Percentiles rank a stretch among this genome's conserved stretches.
phyloP scores from a whole-genome alignment of 2,329 filamentous ascomycete genomes.

The Microdochium trichocladiopsis region DNA sequence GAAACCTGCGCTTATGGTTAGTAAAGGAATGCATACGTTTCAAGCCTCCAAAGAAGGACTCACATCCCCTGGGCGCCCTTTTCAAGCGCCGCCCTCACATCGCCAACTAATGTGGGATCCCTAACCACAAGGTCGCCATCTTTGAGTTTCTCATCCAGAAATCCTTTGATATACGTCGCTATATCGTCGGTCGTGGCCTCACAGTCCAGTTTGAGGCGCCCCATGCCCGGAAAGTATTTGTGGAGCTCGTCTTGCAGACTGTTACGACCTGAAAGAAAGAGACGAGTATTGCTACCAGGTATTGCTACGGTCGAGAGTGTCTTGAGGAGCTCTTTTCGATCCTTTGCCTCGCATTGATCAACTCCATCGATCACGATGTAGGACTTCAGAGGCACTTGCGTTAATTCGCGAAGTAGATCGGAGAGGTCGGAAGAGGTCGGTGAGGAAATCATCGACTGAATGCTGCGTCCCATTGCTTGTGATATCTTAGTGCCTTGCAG shows the following conservation, averaged over 20 bases:
- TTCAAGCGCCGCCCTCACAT: slow-evolving; percentile 17
- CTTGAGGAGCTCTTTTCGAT: slow-evolving; percentile 8
- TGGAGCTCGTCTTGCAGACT: slow-evolving; percentile 7
- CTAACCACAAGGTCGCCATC: slow-evolving; percentile 5
- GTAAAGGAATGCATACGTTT: slow-evolving; percentile 1
- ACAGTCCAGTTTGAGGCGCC: slow-evolving; percentile 7
- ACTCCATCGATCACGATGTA: slow-evolving; percentile 20
- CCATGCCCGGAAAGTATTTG: slow-evolving; percentile 1
- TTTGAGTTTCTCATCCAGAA: slow-evolving; percentile 6
- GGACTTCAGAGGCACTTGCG: slow-evolving; percentile 1
- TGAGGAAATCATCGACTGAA: not conserved
- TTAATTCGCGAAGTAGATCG: slow-evolving; percentile 2
- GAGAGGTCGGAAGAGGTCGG: not conserved
- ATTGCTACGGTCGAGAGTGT: slow-evolving; percentile 9
- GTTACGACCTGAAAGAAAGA: slow-evolving; percentile 3
- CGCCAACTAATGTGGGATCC: slow-evolving; percentile 7
- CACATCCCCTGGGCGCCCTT: slow-evolving; percentile 24
- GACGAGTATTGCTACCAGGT: slow-evolving; percentile 3
- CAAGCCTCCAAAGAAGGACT: too few relatives aligned
- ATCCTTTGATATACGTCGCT: slow-evolving; percentile 8
- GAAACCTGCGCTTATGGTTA: slow-evolving; percentile 9
- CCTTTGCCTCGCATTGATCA: slow-evolving; percentile 15
- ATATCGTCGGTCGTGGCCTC: slow-evolving; percentile 9
- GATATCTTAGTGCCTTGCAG: slow-evolving; percentile 5
- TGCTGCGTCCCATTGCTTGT: slow-evolving; percentile 1